These are phyloP conservation scores for Talaromyces albobiverticillius DNA, from an alignment of 2,329 filamentous ascomycete genomes.

Conservation along the genomic window DNA sequence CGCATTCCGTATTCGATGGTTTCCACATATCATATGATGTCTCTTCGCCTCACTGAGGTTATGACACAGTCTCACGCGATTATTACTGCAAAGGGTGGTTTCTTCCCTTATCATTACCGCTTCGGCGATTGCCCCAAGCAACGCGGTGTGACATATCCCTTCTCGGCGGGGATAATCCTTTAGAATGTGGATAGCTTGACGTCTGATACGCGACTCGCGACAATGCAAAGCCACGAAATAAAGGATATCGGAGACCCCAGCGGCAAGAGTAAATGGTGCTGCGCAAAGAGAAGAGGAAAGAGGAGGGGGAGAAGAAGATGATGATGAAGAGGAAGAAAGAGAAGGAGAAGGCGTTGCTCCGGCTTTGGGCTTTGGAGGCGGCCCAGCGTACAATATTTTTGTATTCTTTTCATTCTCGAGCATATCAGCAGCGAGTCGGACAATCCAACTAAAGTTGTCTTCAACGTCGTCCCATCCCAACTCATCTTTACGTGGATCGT, in stretches of 20 bases:
- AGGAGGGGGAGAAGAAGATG: too few relatives aligned
- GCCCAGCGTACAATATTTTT: not conserved
- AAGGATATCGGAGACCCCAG: not conserved
- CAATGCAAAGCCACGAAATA: not conserved
- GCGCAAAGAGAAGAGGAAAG: too few relatives aligned
- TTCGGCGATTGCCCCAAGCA: not conserved
- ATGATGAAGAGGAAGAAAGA: too few relatives aligned
- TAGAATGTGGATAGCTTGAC: not conserved
- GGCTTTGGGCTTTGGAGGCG: not conserved
- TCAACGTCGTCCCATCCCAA: not conserved
- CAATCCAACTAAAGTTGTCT: not conserved
- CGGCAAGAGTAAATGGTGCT: not conserved
- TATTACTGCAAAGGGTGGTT: not conserved
- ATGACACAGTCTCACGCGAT: not conserved
- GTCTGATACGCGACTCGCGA: not conserved
- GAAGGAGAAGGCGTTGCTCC: not conserved
- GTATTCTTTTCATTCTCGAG: not conserved
- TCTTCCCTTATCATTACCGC: not conserved
- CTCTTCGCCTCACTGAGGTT: not conserved
- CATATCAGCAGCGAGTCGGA: not conserved
- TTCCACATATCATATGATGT: not conserved
- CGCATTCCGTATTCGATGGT: not conserved
- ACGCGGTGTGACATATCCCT: not conserved
- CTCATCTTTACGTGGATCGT: not conserved
- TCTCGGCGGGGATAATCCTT: not conserved